Percentiles rank a stretch among this genome's conserved stretches.
Conservation (phyloP, 441 rosid genomes). For the Manihot esculenta region DNA sequence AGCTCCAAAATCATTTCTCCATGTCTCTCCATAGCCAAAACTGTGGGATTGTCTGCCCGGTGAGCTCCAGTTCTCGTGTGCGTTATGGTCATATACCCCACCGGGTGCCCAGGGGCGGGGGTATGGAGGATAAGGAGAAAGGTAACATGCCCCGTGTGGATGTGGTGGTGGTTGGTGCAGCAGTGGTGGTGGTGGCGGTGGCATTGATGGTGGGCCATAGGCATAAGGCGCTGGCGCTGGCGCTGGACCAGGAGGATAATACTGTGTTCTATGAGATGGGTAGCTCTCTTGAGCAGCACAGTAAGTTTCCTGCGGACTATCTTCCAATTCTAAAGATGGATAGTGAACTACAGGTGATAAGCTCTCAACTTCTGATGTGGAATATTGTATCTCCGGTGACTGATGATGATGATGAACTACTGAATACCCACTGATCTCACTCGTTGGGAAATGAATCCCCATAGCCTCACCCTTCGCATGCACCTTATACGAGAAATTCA, state of each 20-base stretch:
- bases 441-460: constrained; percentile 11
- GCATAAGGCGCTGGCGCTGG: constrained; percentile 20
- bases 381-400: constrained; percentile 19
- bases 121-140: constrained; percentile 20
- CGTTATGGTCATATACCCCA: constrained; percentile 3
- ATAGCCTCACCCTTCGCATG: constrained; percentile 15
- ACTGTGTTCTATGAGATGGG: constrained; percentile 14
- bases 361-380: constrained; percentile 15
- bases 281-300: constrained; percentile 12
- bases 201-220: constrained; percentile 30
- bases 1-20: constrained; percentile 24
- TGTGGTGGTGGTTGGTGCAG: constrained; percentile 14
- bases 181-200: constrained; percentile 17
- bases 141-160: constrained; percentile 21
- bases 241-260: too few species aligned
- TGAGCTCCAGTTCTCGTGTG: constrained; percentile 17
- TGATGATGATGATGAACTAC: constrained; percentile 23
- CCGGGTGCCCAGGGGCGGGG: constrained; percentile 21
- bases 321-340: constrained; percentile 24
- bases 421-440: constrained; percentile 34
- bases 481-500: constrained; percentile 49
- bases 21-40: constrained; percentile 18
- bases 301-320: not conserved
- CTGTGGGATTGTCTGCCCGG: constrained; percentile 19
- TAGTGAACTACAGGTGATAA: constrained; percentile 14